Base-by-base conservation (phyloP, 176 grass and related monocot genomes). In the Oryza longistaminata region DNA sequence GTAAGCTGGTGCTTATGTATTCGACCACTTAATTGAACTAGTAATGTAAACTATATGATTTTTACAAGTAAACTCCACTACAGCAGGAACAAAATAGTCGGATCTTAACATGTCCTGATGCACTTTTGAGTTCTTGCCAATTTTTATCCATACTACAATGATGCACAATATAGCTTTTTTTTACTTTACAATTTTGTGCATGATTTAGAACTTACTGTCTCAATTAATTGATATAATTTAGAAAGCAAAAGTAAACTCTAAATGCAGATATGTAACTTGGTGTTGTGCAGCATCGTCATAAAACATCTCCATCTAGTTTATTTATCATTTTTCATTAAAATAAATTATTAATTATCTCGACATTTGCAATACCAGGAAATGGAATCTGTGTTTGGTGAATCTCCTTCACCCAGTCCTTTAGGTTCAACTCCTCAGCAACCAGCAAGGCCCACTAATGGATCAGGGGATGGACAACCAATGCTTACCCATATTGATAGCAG, bases 311-410 rank as follows among this genome's bases (percentile, higher is more conserved):
- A 37, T 65, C 48, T 84, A 72, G 27, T 81, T 64, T 43, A 77
- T n/a, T 34, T 72, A 13, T 49, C 7, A 5, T 21, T 52, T 10
- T 5, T 5, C 1, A 31, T 53, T 71, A 2, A 53, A 72, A 43
- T 39, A 19, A 82, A 52, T 31, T 31, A 76, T 65, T 40, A 77
- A 58, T 34, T 82, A 62, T 58, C 42, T 79, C 5, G 8, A 44
- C 76, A 52, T 65, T 34, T 90, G 17, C 40, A 39, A 70, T 83
- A 0, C 2, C 84, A 99, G 96, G 96, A 99, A 95, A 85, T 96
- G 88, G 91, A 96, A 66, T 85, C 87, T 19, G 81, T 99, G 81
- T 99, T 99, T 89, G 96, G 96, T 6, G 87, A 90, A 83, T 80
- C 79, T 68, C 91, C 96, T 66, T 79, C 89, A 90, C 12, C 79